Evolutionary conservation across 345 rosid species (phyloP).

Genomic region (Salix exigua): DNA sequence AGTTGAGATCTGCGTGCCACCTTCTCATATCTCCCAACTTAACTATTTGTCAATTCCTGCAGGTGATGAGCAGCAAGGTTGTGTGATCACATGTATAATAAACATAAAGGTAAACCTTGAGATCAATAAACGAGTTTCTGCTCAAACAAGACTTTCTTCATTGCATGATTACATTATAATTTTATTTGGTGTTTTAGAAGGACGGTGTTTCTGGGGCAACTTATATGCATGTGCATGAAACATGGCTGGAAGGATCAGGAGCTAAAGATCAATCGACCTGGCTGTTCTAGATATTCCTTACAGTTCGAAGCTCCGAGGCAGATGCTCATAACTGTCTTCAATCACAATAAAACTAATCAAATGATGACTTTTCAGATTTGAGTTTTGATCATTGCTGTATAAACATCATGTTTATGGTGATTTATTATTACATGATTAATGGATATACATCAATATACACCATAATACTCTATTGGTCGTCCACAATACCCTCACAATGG

Average conservation of each 20-base stretch:
- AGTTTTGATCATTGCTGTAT: not conserved
- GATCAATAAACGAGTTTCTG: not conserved
- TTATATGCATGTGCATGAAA: slow-evolving; percentile 61
- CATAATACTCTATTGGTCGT: no score
- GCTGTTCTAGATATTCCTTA: slow-evolving; percentile 23
- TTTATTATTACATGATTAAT: not conserved
- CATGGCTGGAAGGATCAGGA: slow-evolving; percentile 56
- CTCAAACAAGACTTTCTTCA: not conserved
- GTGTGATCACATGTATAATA: slow-evolving; percentile 49
- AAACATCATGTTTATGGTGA: not conserved
- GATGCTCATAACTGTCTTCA: not conserved
- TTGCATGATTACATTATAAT: not conserved
- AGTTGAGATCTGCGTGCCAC: not conserved
- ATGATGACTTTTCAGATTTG: not conserved
- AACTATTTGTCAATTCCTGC: slow-evolving; percentile 5
- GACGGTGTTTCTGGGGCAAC: slow-evolving; percentile 30
- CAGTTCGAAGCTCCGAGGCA: not conserved
- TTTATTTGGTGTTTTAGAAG: slow-evolving; percentile 43
- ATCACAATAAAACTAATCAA: not conserved
- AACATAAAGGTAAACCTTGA: slow-evolving; percentile 45
- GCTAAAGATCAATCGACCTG: slow-evolving; percentile 45
- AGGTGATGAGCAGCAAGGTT: slow-evolving; percentile 62
- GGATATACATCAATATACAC: no score
- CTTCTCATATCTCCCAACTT: not conserved
- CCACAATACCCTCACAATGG: no score